A percentile compares a stretch with the other conserved stretches of the same genome.
Evolutionary conservation across 257 asterid genomes (phyloP).

Genomic region (Solanum peruvianum): DNA sequence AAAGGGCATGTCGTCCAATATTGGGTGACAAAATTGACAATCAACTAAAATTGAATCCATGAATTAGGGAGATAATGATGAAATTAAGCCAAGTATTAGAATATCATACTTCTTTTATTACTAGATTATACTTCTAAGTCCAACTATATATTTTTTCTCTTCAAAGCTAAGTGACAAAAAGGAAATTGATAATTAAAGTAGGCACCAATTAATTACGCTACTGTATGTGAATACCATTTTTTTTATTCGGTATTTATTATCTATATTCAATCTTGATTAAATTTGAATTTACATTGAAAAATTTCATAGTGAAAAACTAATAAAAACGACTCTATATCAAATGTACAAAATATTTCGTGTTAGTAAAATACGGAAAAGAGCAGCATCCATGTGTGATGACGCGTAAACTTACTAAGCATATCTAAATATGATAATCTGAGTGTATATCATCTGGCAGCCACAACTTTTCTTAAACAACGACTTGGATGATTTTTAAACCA

Average conservation of each 20-base stretch:
- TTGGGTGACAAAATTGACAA: neutral
- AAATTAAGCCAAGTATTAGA: neutral
- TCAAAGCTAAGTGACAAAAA: neutral
- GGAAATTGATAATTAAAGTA: neutral
- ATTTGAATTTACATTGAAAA: rapidly evolving
- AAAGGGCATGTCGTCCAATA: too few species aligned
- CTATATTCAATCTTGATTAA: too few species aligned
- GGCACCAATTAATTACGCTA: neutral
- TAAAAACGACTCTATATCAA: too few species aligned
- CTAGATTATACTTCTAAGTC: neutral
- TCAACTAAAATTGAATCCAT: neutral
- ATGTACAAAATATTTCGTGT: too few species aligned
- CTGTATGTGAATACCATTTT: too few species aligned
- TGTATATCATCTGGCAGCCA: constrained; percentile 22
- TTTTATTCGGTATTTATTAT: too few species aligned
- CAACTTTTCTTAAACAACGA: neutral
- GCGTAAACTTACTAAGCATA: constrained; percentile 15
- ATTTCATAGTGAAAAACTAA: too few species aligned
- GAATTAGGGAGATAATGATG: neutral
- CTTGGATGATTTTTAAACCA: neutral
- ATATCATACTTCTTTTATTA: neutral
- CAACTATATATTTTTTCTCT: neutral
- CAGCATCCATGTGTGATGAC: neutral
- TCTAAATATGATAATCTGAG: constrained; percentile 9
- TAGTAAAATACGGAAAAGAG: neutral